Evolutionary conservation across 257 asterid species (phyloP), one percentile per base, ranked within the genome.

Genomic region (Salvia hispanica): DNA sequence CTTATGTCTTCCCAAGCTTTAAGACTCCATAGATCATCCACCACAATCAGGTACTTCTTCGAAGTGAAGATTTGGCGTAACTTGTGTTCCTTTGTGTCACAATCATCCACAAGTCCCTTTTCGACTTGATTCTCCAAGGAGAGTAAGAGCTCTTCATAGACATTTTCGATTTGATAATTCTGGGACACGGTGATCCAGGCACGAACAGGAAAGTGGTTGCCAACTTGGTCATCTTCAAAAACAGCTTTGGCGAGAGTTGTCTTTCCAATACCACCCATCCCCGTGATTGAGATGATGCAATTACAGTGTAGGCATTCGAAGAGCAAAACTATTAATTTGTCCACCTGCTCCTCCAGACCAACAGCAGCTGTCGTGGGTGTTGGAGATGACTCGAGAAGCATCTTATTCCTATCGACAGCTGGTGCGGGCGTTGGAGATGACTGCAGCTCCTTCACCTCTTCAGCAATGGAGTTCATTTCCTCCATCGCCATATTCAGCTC

Each of bases 11-110:
- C 67, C 67, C 46, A 43, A 3, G 53, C 67, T 1, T 62, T 12
- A 7, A 4, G 3, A 18, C 55, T 43, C 67, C 64, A 59, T 3
- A 59, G 21, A 59, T 59, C 64, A 37, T 59, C 64, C 12, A 62
- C 0, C 7, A 62, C 67, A 1, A 62, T 18, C 12, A 62, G 67
- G 7, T 62, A 62, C 28, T 9, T 62, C 37, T 14, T 43, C 0
- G 2, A 2, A 2, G 8, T 11, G 4, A 62, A 62, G 3, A 18
- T 62, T 21, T 44, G 18, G 21, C 44, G 16, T 6, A 62, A 2
- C 4, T 34, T 36, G 2, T 14, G 47, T 3, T 39, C 39, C 15
- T 7, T 12, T 18, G 53, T 3, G 2, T 54, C 60, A 3, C 3
- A 0, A 1, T 2, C 2, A 5, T 21, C 53, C 6, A 11, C 39